Conservation (phyloP, 768 basidiomycete species). For the Asterophora parasitica region DNA sequence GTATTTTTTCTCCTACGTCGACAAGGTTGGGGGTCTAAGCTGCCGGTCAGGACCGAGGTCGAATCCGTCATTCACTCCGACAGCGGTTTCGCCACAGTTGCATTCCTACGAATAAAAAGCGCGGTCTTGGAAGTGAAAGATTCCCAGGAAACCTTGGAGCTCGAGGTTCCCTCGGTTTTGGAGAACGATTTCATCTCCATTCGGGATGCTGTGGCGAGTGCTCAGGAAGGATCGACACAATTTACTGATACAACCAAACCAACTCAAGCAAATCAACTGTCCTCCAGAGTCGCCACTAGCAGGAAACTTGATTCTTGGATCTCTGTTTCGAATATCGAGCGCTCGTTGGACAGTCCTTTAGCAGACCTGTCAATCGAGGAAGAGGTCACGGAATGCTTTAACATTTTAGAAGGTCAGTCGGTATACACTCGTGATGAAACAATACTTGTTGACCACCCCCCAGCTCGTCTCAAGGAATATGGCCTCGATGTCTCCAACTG, state of each 20-base stretch:
- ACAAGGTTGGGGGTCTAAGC: slow-evolving; percentile 3
- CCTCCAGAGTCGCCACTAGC: slow-evolving; percentile 11
- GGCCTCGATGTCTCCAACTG: slow-evolving; percentile 53
- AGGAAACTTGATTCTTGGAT: slow-evolving; percentile 60
- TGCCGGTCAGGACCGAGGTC: slow-evolving; percentile 45
- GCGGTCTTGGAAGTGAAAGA: slow-evolving; percentile 61
- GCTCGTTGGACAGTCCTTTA: slow-evolving; percentile 7
- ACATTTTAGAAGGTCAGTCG: slow-evolving; percentile 51
- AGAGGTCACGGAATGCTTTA: slow-evolving; percentile 70
- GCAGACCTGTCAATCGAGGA: slow-evolving; percentile 51
- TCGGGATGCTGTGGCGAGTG: slow-evolving; percentile 17
- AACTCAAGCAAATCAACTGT: background rate
- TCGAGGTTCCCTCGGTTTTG: slow-evolving; percentile 48
- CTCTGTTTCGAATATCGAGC: slow-evolving; percentile 54
- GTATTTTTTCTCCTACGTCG: slow-evolving; percentile 18
- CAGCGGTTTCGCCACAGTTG: slow-evolving; percentile 84
- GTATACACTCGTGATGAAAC: background rate
- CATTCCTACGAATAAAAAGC: slow-evolving; percentile 76
- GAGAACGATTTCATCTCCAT: slow-evolving; percentile 36
- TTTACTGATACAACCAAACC: background rate
- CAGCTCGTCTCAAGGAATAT: slow-evolving; percentile 50
- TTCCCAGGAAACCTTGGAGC: slow-evolving; percentile 2
- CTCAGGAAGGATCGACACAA: background rate
- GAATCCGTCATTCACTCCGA: slow-evolving; percentile 77
- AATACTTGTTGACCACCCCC: background rate